Evolutionary conservation across 106 monocot species (phyloP), one percentile per base, ranked within the genome.

Genomic region (Acanthochlamys bracteata): DNA sequence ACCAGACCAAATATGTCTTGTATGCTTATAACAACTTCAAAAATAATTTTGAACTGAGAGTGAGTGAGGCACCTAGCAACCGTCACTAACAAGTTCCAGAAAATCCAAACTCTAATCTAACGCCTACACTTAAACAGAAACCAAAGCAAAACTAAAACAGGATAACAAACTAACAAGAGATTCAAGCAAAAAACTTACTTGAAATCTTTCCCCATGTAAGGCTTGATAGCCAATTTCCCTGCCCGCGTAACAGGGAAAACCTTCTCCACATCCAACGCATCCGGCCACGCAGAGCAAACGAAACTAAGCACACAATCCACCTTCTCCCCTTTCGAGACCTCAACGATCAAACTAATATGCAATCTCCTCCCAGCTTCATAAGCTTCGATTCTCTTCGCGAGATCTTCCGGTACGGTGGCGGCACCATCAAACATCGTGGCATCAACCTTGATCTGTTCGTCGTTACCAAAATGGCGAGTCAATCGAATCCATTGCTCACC

Each of bases 351-450:
- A 62, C 79, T 92, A 55, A 84, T 79, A 65, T 88, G 87, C 65
- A 79, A 53, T 43, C 87, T 39, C 7, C 45, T 67, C 7, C 73
- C 75, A 39, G 66, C 77, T 70, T 73, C 82, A 39, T 42, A 64
- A 10, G 66, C 63, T 25, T 55, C 75, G 49, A 57, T 70, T 61
- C 57, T 69, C 43, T 58, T 72, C 10, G 42, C 39, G 20, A 65
- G 42, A 39, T 41, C 41, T 4, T 64, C 65, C 0, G 82, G 72
- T n/a, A 77, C 40, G 13, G 84, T 63, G 4, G 75, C 71, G 10
- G 73, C 77, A 24, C 73, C 84, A 57, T 92, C 88, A 55, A 93
- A 88, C 93, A 88, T 82, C 39, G 92, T 84, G 53, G 79, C 92
- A 60, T 92, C 92, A 19, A 84, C 70, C 69, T 77, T 82, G 53